A percentile compares a stretch with the other conserved stretches of the same genome.
phyloP scores from a whole-genome alignment of 495 filamentous ascomycete species.

The Daldinia grandis region DNA sequence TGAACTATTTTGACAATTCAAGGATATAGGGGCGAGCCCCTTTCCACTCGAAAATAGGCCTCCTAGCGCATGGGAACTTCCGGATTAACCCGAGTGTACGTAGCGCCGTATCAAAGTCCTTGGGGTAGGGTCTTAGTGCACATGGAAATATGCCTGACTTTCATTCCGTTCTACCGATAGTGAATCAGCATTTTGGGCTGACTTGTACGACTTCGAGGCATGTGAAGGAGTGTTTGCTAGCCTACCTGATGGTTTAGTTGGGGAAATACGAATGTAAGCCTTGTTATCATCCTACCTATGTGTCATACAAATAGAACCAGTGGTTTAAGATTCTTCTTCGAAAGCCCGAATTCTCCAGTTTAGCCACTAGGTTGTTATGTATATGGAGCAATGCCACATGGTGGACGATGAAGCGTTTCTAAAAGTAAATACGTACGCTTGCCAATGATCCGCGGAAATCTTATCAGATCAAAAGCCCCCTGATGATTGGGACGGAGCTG shows the following conservation, averaged over 20 bases:
- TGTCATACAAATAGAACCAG: slow-evolving; percentile 12
- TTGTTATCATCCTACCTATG: not conserved
- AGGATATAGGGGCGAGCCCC: not conserved
- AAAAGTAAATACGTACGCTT: not conserved
- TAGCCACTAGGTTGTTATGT: not conserved
- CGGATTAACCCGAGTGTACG: not conserved
- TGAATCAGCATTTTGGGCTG: not conserved
- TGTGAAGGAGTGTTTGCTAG: not conserved
- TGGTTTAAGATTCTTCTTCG: not conserved
- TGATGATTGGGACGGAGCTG: not conserved
- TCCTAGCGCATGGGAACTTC: not conserved
- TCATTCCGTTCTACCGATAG: not conserved
- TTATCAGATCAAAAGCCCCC: slow-evolving; percentile 35
- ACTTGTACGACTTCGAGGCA: not conserved
- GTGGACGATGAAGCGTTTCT: not conserved
- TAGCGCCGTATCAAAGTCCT: not conserved
- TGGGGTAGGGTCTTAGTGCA: not conserved
- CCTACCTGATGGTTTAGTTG: not conserved
- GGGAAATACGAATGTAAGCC: not conserved
- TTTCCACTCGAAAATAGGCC: not conserved
- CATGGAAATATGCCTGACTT: not conserved
- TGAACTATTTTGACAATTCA: not conserved
- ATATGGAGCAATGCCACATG: slow-evolving; percentile 6
- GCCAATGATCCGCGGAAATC: slow-evolving; percentile 15
- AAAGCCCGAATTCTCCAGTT: slow-evolving; percentile 1